Conservation (phyloP, 2,329 filamentous ascomycete species). For the Dothiorella sarmentorum region DNA sequence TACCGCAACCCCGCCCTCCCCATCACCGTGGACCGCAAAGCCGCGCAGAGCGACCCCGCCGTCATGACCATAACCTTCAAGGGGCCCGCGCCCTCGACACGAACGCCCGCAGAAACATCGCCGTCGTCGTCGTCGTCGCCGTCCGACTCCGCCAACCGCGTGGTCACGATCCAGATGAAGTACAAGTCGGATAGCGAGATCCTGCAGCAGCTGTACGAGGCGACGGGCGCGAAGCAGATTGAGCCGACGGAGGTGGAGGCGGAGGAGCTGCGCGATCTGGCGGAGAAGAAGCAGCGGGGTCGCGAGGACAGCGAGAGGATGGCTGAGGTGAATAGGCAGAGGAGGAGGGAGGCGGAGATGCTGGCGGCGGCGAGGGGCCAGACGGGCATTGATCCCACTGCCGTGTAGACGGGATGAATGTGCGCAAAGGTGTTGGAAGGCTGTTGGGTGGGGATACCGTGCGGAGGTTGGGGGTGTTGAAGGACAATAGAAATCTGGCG, state of each 20-base stretch:
- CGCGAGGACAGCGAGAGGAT: conserved; percentile 55
- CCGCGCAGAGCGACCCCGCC: conserved; percentile 50
- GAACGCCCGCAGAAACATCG: conserved; percentile 21
- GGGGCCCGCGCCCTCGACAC: conserved; percentile 20
- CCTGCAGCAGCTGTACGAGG: conserved; percentile 57
- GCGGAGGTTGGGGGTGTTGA: background rate
- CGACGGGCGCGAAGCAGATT: conserved; percentile 59
- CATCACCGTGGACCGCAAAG: conserved; percentile 74
- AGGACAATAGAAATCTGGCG: background rate
- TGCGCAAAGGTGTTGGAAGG: background rate
- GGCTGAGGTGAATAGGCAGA: conserved; percentile 52
- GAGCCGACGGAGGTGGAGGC: conserved; percentile 58
- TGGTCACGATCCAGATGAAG: conserved; percentile 56
- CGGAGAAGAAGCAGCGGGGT: conserved; percentile 52
- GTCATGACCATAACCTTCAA: conserved; percentile 61
- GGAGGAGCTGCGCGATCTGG: conserved; percentile 55
- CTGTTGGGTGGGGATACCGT: too few relatives aligned
- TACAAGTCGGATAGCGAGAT: conserved; percentile 60
- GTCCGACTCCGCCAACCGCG: conserved; percentile 29
- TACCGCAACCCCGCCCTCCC: conserved; percentile 85
- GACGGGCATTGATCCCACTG: background rate
- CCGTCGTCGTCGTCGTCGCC: conserved; percentile 27
- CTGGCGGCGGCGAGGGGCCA: conserved; percentile 35
- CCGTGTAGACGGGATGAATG: background rate
- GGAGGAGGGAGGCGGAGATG: conserved; percentile 60